Evolutionary conservation across 257 asterid species (phyloP).

Genomic region (Apocynum venetum): DNA sequence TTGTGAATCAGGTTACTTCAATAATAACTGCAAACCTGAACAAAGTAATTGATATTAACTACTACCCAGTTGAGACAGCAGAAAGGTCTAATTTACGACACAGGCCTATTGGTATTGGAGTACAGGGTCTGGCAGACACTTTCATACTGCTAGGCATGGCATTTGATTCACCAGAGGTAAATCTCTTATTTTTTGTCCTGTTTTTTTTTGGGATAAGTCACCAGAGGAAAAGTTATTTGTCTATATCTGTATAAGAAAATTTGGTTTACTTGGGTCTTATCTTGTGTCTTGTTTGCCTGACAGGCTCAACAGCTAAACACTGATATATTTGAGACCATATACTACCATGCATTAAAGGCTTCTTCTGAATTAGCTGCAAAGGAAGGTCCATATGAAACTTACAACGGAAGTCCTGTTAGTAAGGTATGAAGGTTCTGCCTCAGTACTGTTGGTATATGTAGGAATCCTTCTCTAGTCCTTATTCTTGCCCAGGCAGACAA

Average conservation of each 20-base stretch:
- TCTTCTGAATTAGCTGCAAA: conserved; percentile 75
- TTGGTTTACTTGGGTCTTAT: conserved; percentile 3
- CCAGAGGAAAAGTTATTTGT: conserved; percentile 56
- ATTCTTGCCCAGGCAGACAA: neutral
- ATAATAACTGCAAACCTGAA: conserved; percentile 74
- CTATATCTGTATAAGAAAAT: neutral
- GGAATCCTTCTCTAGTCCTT: neutral
- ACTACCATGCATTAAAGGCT: conserved; percentile 84
- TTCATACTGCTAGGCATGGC: conserved; percentile 97
- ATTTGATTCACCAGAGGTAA: conserved; percentile 96
- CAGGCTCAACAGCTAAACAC: conserved; percentile 97
- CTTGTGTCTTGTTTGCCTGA: neutral
- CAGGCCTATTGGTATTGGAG: conserved; percentile 96
- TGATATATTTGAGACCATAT: conserved; percentile 93
- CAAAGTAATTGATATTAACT: conserved; percentile 84
- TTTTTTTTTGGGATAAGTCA: conserved; percentile 21
- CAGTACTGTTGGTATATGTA: neutral
- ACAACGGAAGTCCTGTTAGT: conserved; percentile 86
- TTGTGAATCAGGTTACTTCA: conserved; percentile 59
- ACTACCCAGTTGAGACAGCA: conserved; percentile 96
- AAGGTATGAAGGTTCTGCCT: conserved; percentile 43
- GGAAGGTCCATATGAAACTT: conserved; percentile 84
- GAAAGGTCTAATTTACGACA: conserved; percentile 78
- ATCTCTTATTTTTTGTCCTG: neutral
- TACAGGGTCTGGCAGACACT: conserved; percentile 96